Conservation (phyloP, 2,329 filamentous ascomycete species). For the Whalleya microplaca region DNA sequence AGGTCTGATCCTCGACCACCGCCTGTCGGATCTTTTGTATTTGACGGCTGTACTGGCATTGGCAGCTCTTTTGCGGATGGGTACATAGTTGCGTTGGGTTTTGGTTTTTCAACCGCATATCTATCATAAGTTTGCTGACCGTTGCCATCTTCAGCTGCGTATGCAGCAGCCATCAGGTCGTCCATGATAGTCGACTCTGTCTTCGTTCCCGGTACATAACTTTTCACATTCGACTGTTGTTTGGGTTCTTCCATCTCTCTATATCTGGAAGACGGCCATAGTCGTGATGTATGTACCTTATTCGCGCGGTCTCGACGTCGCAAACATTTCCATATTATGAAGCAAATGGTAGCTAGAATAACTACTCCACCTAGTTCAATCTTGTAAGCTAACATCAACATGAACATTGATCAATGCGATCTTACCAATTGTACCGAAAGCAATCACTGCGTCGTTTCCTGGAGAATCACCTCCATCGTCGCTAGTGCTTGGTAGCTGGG, state of each 20-base stretch:
- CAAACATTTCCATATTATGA: conserved; percentile 21
- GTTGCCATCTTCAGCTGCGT: conserved; percentile 24
- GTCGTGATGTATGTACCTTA: background rate
- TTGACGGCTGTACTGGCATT: background rate
- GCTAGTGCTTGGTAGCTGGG: conserved; percentile 7
- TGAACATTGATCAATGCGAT: background rate
- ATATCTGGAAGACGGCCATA: conserved; percentile 4
- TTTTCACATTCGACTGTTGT: background rate
- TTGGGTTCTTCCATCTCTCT: conserved; percentile 6
- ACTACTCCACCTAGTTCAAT: conserved; percentile 13
- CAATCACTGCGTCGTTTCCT: conserved; percentile 17
- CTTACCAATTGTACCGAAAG: conserved; percentile 24
- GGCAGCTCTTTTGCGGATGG: background rate
- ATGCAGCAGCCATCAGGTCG: conserved; percentile 25
- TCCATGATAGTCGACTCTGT: conserved; percentile 24
- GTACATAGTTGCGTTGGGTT: background rate
- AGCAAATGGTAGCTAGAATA: conserved; percentile 14
- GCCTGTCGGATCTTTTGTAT: background rate
- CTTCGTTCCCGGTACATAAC: conserved; percentile 1
- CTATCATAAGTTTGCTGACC: conserved; percentile 14
- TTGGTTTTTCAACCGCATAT: conserved; percentile 15
- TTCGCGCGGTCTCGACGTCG: conserved; percentile 9
- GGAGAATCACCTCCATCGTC: background rate
- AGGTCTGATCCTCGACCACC: conserved; percentile 6
- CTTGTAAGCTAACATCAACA: background rate